Evolutionary conservation across 108 stramenopile genomes (phyloP).

Genomic region (Cyclotella kingstonii): DNA sequence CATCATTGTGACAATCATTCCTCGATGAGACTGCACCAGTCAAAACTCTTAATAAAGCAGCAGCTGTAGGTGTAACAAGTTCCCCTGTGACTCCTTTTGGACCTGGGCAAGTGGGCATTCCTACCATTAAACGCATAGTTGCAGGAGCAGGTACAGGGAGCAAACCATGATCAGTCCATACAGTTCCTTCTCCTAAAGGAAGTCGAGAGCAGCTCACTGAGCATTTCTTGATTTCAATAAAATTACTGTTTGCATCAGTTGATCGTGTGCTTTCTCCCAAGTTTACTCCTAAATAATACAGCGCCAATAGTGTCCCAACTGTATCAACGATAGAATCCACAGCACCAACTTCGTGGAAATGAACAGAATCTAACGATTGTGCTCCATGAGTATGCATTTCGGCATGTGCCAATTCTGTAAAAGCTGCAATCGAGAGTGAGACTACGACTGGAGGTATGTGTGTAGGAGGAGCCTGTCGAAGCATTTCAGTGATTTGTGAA

Average conservation of each 20-base stretch:
- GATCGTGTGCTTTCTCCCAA: constrained; percentile 18
- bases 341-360: constrained; percentile 95
- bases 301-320: constrained; percentile 81
- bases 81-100: constrained; percentile 80
- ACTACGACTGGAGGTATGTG: constrained; percentile 72
- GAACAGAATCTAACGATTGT: constrained; percentile 65
- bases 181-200: constrained; percentile 86
- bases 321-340: constrained; percentile 92
- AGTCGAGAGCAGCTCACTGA: constrained; percentile 72
- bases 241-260: neutral
- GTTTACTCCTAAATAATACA: constrained; percentile 70
- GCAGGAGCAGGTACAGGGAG: constrained; percentile 94
- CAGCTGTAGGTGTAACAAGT: constrained; percentile 92
- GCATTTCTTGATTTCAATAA: no score
- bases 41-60: constrained; percentile 80
- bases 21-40: constrained; percentile 18
- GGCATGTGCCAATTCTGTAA: constrained; percentile 83
- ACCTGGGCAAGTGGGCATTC: constrained; percentile 83
- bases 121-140: constrained; percentile 82
- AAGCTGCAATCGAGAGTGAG: constrained; percentile 63
- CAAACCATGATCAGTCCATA: constrained; percentile 89
- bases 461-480: constrained; percentile 46
- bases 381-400: constrained; percentile 88
- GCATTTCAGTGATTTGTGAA: constrained; percentile 69
- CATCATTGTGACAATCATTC: neutral